Base-by-base conservation (phyloP, 2,329 filamentous ascomycete genomes). In the Fusarium floridanum region DNA sequence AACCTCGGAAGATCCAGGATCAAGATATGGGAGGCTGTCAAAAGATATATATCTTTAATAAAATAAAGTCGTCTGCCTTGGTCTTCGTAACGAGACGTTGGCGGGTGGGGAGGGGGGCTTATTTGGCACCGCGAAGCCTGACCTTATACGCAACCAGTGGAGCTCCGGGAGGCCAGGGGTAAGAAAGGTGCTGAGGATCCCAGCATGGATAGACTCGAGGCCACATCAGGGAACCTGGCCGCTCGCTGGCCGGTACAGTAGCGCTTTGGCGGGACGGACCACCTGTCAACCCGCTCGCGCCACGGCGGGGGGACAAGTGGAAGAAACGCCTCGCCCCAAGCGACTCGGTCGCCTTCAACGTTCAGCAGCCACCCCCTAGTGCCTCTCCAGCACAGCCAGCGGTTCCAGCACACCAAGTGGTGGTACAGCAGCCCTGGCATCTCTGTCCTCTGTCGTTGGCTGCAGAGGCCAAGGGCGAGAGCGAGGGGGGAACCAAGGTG, bases 201-300 rank as follows among this genome's bases (percentile, higher is more conserved):
- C 50, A 55, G 50, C 50, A 55, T 32, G 50, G 50, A 55, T 55
- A 55, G 70, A 71, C 70, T 75, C 72, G 64, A 73, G 72, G 70
- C 72, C 73, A 75, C 72, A 71, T 68, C 66, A 77, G 65, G 72
- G 72, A 77, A 55, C 50, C 27, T 55, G 50, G 50, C 50, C 50
- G 48, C 48, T 53, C 22, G 72, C 71, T 75, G 59, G 64, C 39
- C 39, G 29, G 59, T 56, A 63, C 34, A 29, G 59, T 56, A 63
- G 66, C 66, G 61, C 66, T 68, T 65, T 67, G 73, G 72, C 74
- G 66, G 69, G 70, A 76, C 75, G 77, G 73, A 76, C 75, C 77
- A 74, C 75, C 77, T 79, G 77, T 79, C 77, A 79, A 70, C 78
- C 73, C 56, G 74, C 78, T 75, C 56, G 72, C 74, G 66, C 75